Evolutionary conservation across 768 basidiomycete species (phyloP), one percentile per base, ranked within the genome.

Genomic region (Solioccasus polychromus): DNA sequence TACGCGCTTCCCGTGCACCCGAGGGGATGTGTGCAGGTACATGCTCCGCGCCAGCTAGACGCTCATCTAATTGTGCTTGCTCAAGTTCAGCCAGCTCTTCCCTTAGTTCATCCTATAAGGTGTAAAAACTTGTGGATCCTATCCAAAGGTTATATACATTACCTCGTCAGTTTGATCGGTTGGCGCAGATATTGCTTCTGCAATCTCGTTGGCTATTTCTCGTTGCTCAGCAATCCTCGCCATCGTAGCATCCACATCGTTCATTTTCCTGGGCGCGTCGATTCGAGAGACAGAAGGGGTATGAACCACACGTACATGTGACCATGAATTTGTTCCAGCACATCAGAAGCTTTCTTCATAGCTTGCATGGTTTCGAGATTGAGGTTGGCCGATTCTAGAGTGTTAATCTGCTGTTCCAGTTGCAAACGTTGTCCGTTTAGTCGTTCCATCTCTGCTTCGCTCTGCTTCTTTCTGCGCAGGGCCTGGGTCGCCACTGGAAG

Each of bases 291-390:
- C 9, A n/a, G 37, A 45, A 18, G 31, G 47, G 24, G 25, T 22
- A 24, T 17, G 11, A 45, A 44, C 20, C 28, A 39, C 22, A 83
- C 92, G 63, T 51, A 96, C 94, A 96, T 75, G 60, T 83, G 82
- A 35, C 84, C 83, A 57, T 98, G 95, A 43, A 98, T 96, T 38
- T 80, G 77, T 68, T 85, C 86, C 66, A 98, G 79, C 22, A 88
- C 96, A 50, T 85, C 83, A 0, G 92, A 79, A 29, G 89, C 95
- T 67, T 88, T 88, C 86, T 93, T 96, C 90, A 99, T 96, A 22
- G 89, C 93, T 18, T 80, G 74, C 88, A 99, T 92, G 12, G 93
- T 97, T 76, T 97, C 93, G 60, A 88, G 85, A 66, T 99, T 98
- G 68, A 98, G 78, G 72, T 97, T 98, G 35, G 96, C 96, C 14